Evolutionary conservation across 306 rosid genomes (phyloP).

Genomic region (Pyrus betulifolia): DNA sequence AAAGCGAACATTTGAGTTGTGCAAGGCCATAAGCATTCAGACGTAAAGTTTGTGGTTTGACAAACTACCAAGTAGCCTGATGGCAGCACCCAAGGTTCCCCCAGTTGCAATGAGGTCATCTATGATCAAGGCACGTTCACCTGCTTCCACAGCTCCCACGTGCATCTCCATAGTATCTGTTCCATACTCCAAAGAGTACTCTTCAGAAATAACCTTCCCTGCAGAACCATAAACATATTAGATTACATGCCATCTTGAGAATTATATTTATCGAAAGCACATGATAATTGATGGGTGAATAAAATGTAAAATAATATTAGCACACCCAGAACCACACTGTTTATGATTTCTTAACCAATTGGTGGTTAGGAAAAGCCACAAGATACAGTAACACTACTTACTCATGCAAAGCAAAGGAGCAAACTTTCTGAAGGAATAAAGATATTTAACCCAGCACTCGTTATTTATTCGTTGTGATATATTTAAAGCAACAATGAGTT

Average conservation of each 20-base stretch:
- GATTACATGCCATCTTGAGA: neutral
- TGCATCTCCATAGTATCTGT: slow-evolving; percentile 96
- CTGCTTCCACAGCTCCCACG: slow-evolving; percentile 82
- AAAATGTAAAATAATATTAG: neutral
- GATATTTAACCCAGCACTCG: neutral
- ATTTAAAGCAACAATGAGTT: neutral
- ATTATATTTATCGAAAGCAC: neutral
- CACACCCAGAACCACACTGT: neutral
- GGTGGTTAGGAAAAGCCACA: neutral
- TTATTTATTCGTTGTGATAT: neutral
- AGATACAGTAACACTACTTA: neutral
- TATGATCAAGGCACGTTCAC: slow-evolving; percentile 86
- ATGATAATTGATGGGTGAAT: neutral
- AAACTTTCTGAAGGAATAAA: neutral
- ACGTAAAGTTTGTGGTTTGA: neutral
- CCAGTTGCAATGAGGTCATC: slow-evolving; percentile 99
- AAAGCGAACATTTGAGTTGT: neutral
- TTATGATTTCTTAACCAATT: neutral
- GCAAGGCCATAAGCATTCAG: neutral
- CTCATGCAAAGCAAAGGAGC: neutral
- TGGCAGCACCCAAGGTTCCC: slow-evolving; percentile 87
- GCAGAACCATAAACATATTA: slow-evolving; percentile 9
- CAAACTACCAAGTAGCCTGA: slow-evolving; percentile 73
- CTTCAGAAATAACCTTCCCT: slow-evolving; percentile 96
- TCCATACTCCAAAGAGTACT: slow-evolving; percentile 97